Conservation (phyloP, 768 basidiomycete species). For the Sporobolomyces phaffii region DNA sequence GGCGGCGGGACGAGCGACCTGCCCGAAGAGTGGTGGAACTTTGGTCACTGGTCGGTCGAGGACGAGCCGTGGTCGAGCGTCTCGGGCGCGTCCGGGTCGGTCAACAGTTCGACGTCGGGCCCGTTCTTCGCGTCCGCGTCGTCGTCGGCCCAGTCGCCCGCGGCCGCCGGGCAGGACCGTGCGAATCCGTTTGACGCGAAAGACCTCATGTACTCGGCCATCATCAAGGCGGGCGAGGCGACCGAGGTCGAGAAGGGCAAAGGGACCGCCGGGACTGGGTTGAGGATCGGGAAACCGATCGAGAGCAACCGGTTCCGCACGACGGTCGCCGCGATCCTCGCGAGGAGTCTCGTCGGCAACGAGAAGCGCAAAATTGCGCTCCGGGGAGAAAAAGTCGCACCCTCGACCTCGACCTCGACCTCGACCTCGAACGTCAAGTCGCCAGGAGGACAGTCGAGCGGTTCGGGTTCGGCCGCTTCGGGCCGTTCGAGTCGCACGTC, state of each 20-base stretch:
- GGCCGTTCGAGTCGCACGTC: neutral
- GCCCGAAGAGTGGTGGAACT: constrained; percentile 18
- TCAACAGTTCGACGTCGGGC: constrained; percentile 7
- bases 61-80: constrained; percentile 26
- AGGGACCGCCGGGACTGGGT: constrained; percentile 20
- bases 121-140: constrained; percentile 20
- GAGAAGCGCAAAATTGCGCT: constrained; percentile 19
- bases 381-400: neutral
- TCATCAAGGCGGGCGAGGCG: constrained; percentile 22
- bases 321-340: constrained; percentile 14
- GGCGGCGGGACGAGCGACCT: neutral
- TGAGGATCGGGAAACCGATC: constrained; percentile 12
- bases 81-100: neutral
- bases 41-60: constrained; percentile 16
- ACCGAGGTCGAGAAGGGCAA: neutral
- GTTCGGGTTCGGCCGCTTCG: neutral
- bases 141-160: too few species aligned
- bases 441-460: neutral
- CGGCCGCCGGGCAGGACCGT: constrained; percentile 4
- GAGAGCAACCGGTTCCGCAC: constrained; percentile 13
- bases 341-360: constrained; percentile 16
- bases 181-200: constrained; percentile 24
- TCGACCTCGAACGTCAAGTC: neutral
- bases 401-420: neutral
- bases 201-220: constrained; percentile 10